Evolutionary conservation across 1,284 basidiomycete species (phyloP).

Genomic region (Pterulicium gracile): DNA sequence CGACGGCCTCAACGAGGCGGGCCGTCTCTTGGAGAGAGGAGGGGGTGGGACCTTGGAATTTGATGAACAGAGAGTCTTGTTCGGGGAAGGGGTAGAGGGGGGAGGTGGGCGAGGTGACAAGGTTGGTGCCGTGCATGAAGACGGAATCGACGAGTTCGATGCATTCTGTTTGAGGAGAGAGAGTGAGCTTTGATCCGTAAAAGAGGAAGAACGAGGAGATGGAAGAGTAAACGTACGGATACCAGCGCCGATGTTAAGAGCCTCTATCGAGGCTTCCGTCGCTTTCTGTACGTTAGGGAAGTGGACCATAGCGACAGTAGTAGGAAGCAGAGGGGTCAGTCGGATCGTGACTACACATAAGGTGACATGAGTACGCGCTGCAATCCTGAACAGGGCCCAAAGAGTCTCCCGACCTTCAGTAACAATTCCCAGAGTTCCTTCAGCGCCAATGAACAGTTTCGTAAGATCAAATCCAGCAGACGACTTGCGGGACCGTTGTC

Average conservation of each 20-base stretch:
- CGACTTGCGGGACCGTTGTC: constrained; percentile 78
- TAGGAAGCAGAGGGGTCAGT: constrained; percentile 74
- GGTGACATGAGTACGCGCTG: no score
- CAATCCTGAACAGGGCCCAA: no score
- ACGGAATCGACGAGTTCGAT: constrained; percentile 68
- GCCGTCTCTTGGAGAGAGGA: constrained; percentile 56
- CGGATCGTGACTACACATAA: constrained; percentile 60
- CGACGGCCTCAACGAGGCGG: constrained; percentile 43
- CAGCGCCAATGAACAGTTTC: constrained; percentile 89
- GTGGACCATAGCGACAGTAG: constrained; percentile 57
- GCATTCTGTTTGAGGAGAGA: constrained; percentile 36
- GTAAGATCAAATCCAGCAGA: constrained; percentile 88
- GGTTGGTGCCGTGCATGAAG: constrained; percentile 65
- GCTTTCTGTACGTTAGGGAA: constrained; percentile 57
- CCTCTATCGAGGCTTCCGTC: constrained; percentile 65
- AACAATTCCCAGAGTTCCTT: constrained; percentile 89
- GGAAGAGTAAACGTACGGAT: constrained; percentile 38
- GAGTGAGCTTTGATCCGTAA: constrained; percentile 5
- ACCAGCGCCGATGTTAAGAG: constrained; percentile 64
- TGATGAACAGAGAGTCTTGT: constrained; percentile 76
- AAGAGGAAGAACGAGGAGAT: constrained; percentile 3
- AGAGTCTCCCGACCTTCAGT: constrained; percentile 56
- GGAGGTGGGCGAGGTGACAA: constrained; percentile 34
- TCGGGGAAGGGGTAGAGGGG: constrained; percentile 38
- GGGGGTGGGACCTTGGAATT: constrained; percentile 68